Base-by-base conservation (phyloP, 225 moss, liverwort and hornwort species). In the Antitrichia curtipendula region DNA sequence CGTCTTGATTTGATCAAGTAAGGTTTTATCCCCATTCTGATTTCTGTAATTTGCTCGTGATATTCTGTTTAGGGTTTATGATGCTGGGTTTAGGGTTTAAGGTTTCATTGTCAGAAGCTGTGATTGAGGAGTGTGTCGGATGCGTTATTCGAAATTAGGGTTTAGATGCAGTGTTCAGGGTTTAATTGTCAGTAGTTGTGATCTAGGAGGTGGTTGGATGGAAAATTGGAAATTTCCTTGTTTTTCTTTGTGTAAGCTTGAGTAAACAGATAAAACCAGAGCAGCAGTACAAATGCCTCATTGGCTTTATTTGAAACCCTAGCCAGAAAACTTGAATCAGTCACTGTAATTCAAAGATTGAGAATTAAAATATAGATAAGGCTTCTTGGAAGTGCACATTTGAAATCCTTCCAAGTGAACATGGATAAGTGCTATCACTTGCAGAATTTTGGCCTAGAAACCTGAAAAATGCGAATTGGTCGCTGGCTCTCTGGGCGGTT, bases 1-100 rank as follows among this genome's bases (percentile, higher is more conserved):
- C 95, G 97, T 21, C 95, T 99, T 43, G 94, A 96, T 88, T 87
- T 96, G 85, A 92, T 95, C 80, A 95, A 92, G 99, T 97, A 94
- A 25, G 90, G 28, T 38, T 68, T 19, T 8, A 20, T 45, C 13
- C 10, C 7, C 22, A 13, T 53, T 68, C 34, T 81, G 56, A 70
- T 89, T 74, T 34, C 45, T 81, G 71, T 15, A 40, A 38, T 61
- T n/a, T 80, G 52, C 22, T n/a, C 54, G 18, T 41, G 38, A 10
- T 20, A 29, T 43, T 41, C 2, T 53, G 32, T 81, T 68, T 68
- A 75, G 78, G 70, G 86, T 85, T 81, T 40, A 87, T 9, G 81
- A 15, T 81, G 31, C 6, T 43, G 20, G 27, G 4, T 29, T 50
- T 27, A 15, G 34, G 52, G n/a, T 41, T 57, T 70, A 61, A 31